Conservation (phyloP, 2,329 filamentous ascomycete genomes). For the Metarhizium sp. region DNA sequence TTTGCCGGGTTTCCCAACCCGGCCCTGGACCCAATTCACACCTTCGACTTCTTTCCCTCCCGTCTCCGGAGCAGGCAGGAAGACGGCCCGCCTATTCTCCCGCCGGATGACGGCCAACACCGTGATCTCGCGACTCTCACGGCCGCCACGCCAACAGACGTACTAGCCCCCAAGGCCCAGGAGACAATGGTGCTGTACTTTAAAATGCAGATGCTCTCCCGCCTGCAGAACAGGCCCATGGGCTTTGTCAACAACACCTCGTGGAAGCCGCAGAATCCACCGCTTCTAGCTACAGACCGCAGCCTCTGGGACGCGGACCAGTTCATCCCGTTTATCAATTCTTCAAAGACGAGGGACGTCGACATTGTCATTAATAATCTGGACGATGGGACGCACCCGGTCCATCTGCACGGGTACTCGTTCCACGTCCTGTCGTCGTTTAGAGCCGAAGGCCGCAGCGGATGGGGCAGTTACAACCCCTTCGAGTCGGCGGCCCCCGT, state of each 20-base stretch:
- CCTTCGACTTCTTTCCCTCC: slow-evolving; percentile 7
- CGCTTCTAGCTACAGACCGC: slow-evolving; percentile 4
- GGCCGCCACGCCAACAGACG: not conserved
- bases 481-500: slow-evolving; percentile 6
- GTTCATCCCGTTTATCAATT: slow-evolving; percentile 11
- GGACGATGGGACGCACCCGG: slow-evolving; percentile 22
- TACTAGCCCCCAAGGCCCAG: slow-evolving; percentile 6
- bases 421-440: slow-evolving; percentile 32
- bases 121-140: slow-evolving; percentile 6
- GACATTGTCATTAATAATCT: slow-evolving; percentile 23
- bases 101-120: not conserved
- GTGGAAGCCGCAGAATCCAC: slow-evolving; percentile 13
- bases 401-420: slow-evolving; percentile 48
- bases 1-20: slow-evolving; percentile 13
- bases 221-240: slow-evolving; percentile 13
- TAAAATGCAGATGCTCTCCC: slow-evolving; percentile 14
- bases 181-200: slow-evolving; percentile 15
- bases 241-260: slow-evolving; percentile 18
- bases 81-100: not conserved
- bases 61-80: not conserved
- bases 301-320: slow-evolving; percentile 14
- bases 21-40: slow-evolving; percentile 11
- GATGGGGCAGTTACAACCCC: slow-evolving; percentile 18
- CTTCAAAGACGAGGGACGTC: slow-evolving; percentile 8
- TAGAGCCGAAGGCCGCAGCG: slow-evolving; percentile 9